These are phyloP conservation scores for Lactifluus volemus DNA, from an alignment of 768 basidiomycete genomes.

Conservation along the genomic window DNA sequence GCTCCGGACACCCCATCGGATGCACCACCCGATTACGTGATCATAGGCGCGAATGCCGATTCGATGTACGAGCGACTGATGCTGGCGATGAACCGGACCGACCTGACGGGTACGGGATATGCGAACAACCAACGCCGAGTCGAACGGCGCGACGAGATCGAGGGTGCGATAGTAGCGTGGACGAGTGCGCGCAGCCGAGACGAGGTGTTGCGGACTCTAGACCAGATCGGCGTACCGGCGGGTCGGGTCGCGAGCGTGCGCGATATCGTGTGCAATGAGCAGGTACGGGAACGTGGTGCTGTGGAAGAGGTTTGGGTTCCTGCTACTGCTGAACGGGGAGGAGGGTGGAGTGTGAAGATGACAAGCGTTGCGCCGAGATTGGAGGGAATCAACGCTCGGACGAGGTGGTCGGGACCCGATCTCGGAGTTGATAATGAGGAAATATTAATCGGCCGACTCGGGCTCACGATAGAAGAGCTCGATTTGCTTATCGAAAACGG, in stretches of 20 bases:
- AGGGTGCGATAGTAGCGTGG: conserved; percentile 54
- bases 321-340: conserved; percentile 1
- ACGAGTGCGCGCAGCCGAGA: conserved; percentile 41
- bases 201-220: conserved; percentile 44
- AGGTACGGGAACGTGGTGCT: conserved; percentile 44
- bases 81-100: conserved; percentile 47
- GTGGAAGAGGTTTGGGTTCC: conserved; percentile 51
- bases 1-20: conserved; percentile 30
- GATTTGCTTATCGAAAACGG: conserved; percentile 15
- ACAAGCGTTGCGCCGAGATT: conserved; percentile 53
- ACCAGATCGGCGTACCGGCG: conserved; percentile 48
- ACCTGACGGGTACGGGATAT: conserved; percentile 48
- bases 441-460: conserved; percentile 26
- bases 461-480: conserved; percentile 24
- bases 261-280: conserved; percentile 53
- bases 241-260: conserved; percentile 55
- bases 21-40: conserved; percentile 42
- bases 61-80: conserved; percentile 61
- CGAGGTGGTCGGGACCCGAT: conserved; percentile 62
- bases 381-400: conserved; percentile 47
- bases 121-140: conserved; percentile 37
- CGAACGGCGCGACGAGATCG: conserved; percentile 41
- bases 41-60: conserved; percentile 69
- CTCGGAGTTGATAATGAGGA: conserved; percentile 40
- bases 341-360: conserved; percentile 61